Conservation (phyloP, 805 yeast species). For the Wickerhamiella azyma region DNA sequence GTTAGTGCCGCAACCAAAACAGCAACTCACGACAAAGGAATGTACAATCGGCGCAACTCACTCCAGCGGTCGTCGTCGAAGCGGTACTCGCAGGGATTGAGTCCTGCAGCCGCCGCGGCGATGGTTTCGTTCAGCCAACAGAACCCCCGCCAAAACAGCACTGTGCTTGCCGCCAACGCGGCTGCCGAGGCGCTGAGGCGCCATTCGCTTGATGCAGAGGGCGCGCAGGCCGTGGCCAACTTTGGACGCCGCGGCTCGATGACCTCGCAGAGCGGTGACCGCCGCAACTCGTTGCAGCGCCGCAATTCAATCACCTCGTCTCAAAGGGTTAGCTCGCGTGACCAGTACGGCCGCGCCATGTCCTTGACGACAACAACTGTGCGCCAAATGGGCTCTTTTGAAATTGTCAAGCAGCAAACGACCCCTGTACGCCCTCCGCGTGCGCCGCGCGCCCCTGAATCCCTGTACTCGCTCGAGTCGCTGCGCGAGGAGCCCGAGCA, state of each 20-base stretch:
- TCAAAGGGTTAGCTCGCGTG: conserved; percentile 20
- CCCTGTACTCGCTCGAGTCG: conserved; percentile 2
- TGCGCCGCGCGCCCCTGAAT: conserved; percentile 1
- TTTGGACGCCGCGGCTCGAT: conserved; percentile 11
- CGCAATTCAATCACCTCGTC: conserved; percentile 20
- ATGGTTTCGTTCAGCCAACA: conserved; percentile 34
- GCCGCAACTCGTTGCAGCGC: conserved; percentile 13
- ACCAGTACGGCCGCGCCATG: conserved; percentile 23
- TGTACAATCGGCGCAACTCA: conserved; percentile 9
- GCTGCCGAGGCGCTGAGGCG: conserved; percentile 28
- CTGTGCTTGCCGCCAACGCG: conserved; percentile 21
- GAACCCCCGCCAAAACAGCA: background rate
- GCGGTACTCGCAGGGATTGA: conserved; percentile 4
- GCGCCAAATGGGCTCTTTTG: conserved; percentile 26
- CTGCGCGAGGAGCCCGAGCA: background rate
- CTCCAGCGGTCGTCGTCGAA: conserved; percentile 3
- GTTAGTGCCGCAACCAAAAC: too few relatives aligned
- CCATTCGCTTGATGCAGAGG: conserved; percentile 22
- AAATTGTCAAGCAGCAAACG: conserved; percentile 23
- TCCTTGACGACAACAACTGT: conserved; percentile 28
- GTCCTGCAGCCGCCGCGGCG: conserved; percentile 39
- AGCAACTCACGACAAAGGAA: background rate
- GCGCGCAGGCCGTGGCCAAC: conserved; percentile 16
- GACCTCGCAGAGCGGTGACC: conserved; percentile 12
- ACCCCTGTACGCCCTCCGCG: conserved; percentile 13